A percentile compares a stretch with the other conserved stretches of the same genome.
phyloP scores from a whole-genome alignment of 148 eudicot species.

The Suaeda aralocaspica region DNA sequence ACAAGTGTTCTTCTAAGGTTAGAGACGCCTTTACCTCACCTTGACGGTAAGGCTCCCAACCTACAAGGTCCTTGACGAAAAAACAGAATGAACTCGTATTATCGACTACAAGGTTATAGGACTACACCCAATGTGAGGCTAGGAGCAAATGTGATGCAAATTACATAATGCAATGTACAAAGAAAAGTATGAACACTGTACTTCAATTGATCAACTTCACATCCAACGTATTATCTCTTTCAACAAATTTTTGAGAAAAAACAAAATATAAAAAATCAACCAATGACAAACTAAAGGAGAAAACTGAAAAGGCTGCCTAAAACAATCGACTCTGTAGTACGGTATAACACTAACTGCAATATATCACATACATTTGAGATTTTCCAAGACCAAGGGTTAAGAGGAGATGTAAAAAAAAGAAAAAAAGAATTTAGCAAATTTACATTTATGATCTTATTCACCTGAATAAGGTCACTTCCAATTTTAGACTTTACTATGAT shows the following conservation, averaged over 20 bases:
- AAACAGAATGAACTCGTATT: too few relatives aligned
- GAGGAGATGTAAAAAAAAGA: background rate
- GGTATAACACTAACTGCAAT: constrained; percentile 27
- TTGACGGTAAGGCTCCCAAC: too few relatives aligned
- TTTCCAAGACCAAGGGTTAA: background rate
- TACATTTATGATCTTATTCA: constrained; percentile 28
- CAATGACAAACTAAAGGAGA: background rate
- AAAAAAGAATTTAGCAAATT: constrained; percentile 13
- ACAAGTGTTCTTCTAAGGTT: too few relatives aligned
- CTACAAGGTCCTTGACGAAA: too few relatives aligned
- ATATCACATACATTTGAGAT: constrained; percentile 20
- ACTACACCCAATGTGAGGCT: too few relatives aligned
- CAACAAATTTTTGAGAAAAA: background rate
- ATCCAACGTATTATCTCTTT: background rate
- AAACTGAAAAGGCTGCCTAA: constrained; percentile 11
- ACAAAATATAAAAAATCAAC: constrained; percentile 15
- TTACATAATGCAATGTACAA: background rate
- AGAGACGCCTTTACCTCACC: too few relatives aligned
- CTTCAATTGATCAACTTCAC: constrained; percentile 15
- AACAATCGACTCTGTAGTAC: constrained; percentile 18
- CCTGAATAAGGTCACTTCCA: constrained; percentile 18
- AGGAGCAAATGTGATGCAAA: background rate
- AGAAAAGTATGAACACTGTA: constrained; percentile 8
- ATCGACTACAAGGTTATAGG: too few relatives aligned
- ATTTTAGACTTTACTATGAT: constrained; percentile 13